phyloP scores from a whole-genome alignment of 129 eudicot species.

The Sambucus nigra region DNA sequence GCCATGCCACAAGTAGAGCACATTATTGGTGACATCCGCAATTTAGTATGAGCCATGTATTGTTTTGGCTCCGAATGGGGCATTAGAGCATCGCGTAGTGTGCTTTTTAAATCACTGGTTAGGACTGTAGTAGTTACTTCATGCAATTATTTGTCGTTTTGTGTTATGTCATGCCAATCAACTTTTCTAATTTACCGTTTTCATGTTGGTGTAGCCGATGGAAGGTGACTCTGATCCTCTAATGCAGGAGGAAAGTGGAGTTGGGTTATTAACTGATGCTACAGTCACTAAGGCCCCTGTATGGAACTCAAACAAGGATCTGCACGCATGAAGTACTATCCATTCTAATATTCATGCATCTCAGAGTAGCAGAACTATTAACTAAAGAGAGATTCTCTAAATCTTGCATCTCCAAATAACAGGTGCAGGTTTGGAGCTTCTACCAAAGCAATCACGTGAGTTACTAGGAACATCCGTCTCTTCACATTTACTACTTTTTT shows the following conservation, averaged over 20 bases:
- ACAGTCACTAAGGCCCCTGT: not conserved
- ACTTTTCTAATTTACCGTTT: not conserved
- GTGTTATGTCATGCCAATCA: not conserved
- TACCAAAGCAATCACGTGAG: not conserved
- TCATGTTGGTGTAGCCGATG: not conserved
- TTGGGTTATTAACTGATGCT: not conserved
- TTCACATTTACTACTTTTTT: not conserved
- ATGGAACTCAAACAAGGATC: constrained; percentile 3
- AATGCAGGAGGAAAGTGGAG: not conserved
- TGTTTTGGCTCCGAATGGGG: no score
- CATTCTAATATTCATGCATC: not conserved
- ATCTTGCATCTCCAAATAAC: not conserved
- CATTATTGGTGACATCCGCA: no score
- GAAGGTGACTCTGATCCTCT: not conserved
- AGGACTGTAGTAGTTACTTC: no score
- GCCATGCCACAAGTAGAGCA: no score
- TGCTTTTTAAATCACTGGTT: no score
- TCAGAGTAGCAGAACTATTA: not conserved
- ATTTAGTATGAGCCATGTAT: no score
- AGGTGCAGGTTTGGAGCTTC: not conserved
- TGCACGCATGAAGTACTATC: not conserved
- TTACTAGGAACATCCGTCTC: not conserved
- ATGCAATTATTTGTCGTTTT: not conserved
- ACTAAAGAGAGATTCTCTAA: no score
- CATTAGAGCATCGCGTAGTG: no score